Evolutionary conservation across 805 yeast species (phyloP).

Genomic region (Wickerhamomyces rabaulensis): DNA sequence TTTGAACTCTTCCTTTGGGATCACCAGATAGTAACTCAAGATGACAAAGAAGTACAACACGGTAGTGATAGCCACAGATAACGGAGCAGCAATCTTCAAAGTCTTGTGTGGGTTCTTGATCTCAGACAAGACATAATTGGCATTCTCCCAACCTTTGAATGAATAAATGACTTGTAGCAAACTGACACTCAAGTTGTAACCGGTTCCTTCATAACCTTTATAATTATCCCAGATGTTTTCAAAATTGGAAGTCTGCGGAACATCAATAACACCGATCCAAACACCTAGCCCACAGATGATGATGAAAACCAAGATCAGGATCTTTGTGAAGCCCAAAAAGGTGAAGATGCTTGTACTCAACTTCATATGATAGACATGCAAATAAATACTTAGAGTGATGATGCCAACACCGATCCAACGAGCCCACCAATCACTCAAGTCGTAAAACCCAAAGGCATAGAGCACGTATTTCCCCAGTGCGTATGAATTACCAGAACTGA

Average conservation of each 20-base stretch:
- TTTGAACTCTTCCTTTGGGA: constrained; percentile 39
- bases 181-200: constrained; percentile 51
- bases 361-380: constrained; percentile 45
- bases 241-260: constrained; percentile 29
- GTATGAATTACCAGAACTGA: constrained; percentile 57
- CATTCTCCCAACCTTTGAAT: constrained; percentile 69
- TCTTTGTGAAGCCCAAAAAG: constrained; percentile 48
- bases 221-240: constrained; percentile 32
- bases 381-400: constrained; percentile 38
- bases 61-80: constrained; percentile 49
- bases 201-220: constrained; percentile 35
- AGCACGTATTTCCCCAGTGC: constrained; percentile 60
- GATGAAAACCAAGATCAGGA: constrained; percentile 44
- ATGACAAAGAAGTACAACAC: constrained; percentile 51
- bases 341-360: constrained; percentile 49
- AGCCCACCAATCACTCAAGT: constrained; percentile 29
- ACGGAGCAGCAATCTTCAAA: constrained; percentile 54
- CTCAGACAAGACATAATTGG: constrained; percentile 57
- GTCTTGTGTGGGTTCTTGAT: constrained; percentile 52
- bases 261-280: constrained; percentile 27
- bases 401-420: constrained; percentile 45
- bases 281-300: constrained; percentile 43
- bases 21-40: constrained; percentile 44
- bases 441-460: constrained; percentile 34
- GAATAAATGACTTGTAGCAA: constrained; percentile 56